A percentile compares a stretch with the other conserved stretches of the same genome.
Conservation (phyloP, 805 yeast species). For the Cyberlindnera amylophila region DNA sequence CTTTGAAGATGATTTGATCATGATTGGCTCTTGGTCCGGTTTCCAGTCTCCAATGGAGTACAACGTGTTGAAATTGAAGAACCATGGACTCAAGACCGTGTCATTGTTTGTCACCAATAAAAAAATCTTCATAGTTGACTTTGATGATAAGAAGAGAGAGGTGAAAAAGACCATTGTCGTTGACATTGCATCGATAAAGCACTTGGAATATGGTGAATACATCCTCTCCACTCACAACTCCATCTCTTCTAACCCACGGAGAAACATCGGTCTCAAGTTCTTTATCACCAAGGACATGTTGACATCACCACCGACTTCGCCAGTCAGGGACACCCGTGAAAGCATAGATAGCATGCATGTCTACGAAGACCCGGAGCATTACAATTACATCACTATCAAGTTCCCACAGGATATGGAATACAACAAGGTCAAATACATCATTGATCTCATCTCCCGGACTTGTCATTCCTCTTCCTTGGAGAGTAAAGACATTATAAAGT, state of each 20-base stretch:
- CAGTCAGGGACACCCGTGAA: not conserved
- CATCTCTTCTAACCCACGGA: constrained; percentile 27
- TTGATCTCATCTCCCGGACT: constrained; percentile 24
- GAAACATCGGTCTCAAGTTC: constrained; percentile 31
- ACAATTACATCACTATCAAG: constrained; percentile 18
- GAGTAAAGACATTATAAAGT: constrained; percentile 32
- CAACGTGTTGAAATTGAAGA: constrained; percentile 16
- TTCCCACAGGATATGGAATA: constrained; percentile 27
- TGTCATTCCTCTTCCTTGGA: constrained; percentile 23
- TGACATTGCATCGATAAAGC: constrained; percentile 18
- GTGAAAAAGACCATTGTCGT: constrained; percentile 18
- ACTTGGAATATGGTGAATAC: constrained; percentile 31
- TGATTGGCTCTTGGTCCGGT: constrained; percentile 27
- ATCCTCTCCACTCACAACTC: constrained; percentile 21
- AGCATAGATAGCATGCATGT: not conserved
- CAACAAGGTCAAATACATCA: constrained; percentile 20
- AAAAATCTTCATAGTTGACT: constrained; percentile 20
- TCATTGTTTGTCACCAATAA: constrained; percentile 24
- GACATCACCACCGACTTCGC: not conserved
- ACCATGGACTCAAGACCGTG: constrained; percentile 7
- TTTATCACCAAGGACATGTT: constrained; percentile 8
- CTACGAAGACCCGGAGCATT: not conserved
- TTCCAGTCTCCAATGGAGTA: constrained; percentile 23
- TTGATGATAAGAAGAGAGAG: constrained; percentile 17
- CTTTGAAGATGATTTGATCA: constrained; percentile 22